Evolutionary conservation across 768 basidiomycete species (phyloP).

Genomic region (Neoboletus brunneissimus): DNA sequence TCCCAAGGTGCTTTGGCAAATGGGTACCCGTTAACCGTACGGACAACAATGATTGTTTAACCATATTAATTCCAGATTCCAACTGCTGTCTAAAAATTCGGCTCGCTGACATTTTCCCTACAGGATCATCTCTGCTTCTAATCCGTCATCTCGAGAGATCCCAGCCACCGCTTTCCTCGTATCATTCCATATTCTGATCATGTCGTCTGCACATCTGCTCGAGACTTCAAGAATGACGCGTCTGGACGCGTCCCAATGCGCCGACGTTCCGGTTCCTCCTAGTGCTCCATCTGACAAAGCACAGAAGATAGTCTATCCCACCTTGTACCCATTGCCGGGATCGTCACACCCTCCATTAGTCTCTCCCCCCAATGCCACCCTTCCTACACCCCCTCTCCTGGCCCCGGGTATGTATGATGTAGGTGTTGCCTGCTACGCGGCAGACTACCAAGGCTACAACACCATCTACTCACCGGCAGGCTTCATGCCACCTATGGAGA

Average conservation of each 20-base stretch:
- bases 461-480: neutral
- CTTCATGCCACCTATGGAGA: neutral
- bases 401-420: too few species aligned
- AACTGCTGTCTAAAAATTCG: neutral
- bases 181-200: neutral
- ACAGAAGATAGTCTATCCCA: neutral
- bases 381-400: neutral
- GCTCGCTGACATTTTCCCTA: neutral
- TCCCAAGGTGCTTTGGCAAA: constrained; percentile 1
- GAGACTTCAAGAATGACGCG: neutral
- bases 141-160: too few species aligned
- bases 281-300: too few species aligned
- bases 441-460: neutral
- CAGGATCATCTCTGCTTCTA: neutral
- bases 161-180: neutral
- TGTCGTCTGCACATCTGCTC: neutral
- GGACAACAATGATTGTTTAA: neutral
- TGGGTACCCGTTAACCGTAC: neutral
- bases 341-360: neutral
- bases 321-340: neutral
- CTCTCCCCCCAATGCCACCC: neutral
- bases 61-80: neutral
- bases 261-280: too few species aligned
- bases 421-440: neutral
- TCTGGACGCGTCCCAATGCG: neutral